Base-by-base conservation (phyloP, 306 rosid species). In the Canavalia gladiata region DNA sequence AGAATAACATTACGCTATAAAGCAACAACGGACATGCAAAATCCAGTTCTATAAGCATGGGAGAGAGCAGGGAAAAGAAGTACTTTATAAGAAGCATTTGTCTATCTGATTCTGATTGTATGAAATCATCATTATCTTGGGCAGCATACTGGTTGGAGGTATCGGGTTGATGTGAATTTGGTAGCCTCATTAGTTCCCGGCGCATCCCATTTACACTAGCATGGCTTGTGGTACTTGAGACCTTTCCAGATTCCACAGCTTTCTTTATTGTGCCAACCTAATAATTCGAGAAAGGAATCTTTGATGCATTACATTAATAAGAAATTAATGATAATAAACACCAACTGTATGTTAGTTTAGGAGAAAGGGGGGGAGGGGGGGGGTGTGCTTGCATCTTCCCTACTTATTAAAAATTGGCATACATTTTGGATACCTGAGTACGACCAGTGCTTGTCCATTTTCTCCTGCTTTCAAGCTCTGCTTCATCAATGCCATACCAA, bases 41-140 rank as follows among this genome's bases (percentile, higher is more conserved):
- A 76, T 41, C 55, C 81, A 83, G 72, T 60, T 39, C 12, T 10
- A 75, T 47, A 67, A 4, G 56, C 1, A n/a, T 29, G 67, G 69
- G 45, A 66, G 56, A 66, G 52, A 59, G 59, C 25, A 49, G 54
- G 39, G 67, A 34, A 69, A 45, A 34, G 30, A 56, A 9, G 10
- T 90, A 94, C 98, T 81, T 96, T 70, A 93, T 96, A 69, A 93
- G 97, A 81, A 96, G 99, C 88, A 86, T 75, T 80, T 93, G 98
- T 74, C 94, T 87, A 84, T 96, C 98, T 42, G 98, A 96, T 84
- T 93, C 99, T 31, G 99, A 96, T 47, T 92, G 75, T 74, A 96
- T 90, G 87, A 91, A 87, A 82, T 93, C 97, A 28, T 93, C 98
- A 57, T 84, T 89, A 60, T 88, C 90, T 31, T 83, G 83, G 54